phyloP scores from a whole-genome alignment of 441 rosid species.

The Melastoma candidum region DNA sequence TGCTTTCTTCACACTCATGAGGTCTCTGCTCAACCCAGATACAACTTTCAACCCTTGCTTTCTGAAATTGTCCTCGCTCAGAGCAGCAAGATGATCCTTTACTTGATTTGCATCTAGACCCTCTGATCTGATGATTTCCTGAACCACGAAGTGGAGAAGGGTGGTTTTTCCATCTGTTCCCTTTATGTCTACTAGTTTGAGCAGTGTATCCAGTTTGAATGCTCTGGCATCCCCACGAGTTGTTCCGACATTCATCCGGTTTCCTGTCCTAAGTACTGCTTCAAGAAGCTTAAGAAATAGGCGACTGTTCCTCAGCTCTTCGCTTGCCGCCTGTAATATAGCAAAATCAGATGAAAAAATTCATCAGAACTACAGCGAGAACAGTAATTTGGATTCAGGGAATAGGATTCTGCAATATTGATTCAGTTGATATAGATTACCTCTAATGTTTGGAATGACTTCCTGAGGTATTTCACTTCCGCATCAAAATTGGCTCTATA shows the following conservation, averaged over 20 bases:
- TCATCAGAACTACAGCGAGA: no score
- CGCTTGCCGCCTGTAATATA: constrained; percentile 61
- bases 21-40: constrained; percentile 79
- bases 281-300: constrained; percentile 84
- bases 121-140: constrained; percentile 86
- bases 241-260: constrained; percentile 94
- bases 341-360: constrained; percentile 1
- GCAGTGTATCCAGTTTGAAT: constrained; percentile 87
- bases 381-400: no score
- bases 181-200: constrained; percentile 93
- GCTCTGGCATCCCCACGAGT: constrained; percentile 95
- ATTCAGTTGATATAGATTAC: constrained; percentile 21
- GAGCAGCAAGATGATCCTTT: constrained; percentile 23
- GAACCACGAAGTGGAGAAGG: constrained; percentile 94
- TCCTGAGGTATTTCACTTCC: constrained; percentile 77
- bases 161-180: constrained; percentile 97
- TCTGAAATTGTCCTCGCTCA: constrained; percentile 56
- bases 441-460: constrained; percentile 87
- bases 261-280: constrained; percentile 91
- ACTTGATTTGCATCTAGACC: constrained; percentile 33
- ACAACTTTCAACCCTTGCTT: constrained; percentile 90
- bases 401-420: no score
- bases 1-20: constrained; percentile 73
- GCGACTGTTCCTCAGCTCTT: constrained; percentile 82
- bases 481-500: constrained; percentile 89